Conservation (phyloP, 2,329 filamentous ascomycete species). For the Lojkania enalia region DNA sequence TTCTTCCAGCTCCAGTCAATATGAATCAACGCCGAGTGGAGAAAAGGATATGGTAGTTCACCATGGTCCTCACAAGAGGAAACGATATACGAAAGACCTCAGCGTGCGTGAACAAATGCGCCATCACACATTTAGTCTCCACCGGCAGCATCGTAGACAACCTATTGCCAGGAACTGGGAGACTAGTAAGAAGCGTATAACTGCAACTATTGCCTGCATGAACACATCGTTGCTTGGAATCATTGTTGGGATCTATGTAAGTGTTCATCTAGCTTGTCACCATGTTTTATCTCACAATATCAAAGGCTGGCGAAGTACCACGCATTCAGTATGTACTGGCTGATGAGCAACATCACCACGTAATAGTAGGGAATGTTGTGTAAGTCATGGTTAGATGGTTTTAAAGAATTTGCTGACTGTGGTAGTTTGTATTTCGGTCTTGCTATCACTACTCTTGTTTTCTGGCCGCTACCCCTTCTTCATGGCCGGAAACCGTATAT, state of each 20-base stretch:
- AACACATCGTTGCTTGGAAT: conserved; percentile 73
- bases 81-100: conserved; percentile 25
- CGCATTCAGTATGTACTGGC: conserved; percentile 76
- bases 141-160: conserved; percentile 57
- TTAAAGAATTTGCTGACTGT: too few species aligned
- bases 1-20: conserved; percentile 17
- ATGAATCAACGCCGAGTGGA: conserved; percentile 24
- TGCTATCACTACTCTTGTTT: conserved; percentile 69
- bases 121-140: conserved; percentile 47
- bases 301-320: conserved; percentile 70
- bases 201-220: conserved; percentile 69
- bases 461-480: conserved; percentile 74
- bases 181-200: conserved; percentile 66
- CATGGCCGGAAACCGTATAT: conserved; percentile 79
- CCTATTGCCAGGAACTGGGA: conserved; percentile 76
- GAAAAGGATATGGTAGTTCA: conserved; percentile 11
- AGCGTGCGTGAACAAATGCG: conserved; percentile 26
- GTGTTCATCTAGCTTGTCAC: conserved; percentile 12
- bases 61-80: conserved; percentile 1
- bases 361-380: conserved; percentile 73
- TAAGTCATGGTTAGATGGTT: too few species aligned
- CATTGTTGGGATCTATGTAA: conserved; percentile 70
- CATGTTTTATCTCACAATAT: conserved; percentile 10
- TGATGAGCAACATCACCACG: conserved; percentile 64
- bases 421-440: conserved; percentile 67